Evolutionary conservation across 2,329 filamentous ascomycete genomes (phyloP).

Genomic region (Penicillium palitans): DNA sequence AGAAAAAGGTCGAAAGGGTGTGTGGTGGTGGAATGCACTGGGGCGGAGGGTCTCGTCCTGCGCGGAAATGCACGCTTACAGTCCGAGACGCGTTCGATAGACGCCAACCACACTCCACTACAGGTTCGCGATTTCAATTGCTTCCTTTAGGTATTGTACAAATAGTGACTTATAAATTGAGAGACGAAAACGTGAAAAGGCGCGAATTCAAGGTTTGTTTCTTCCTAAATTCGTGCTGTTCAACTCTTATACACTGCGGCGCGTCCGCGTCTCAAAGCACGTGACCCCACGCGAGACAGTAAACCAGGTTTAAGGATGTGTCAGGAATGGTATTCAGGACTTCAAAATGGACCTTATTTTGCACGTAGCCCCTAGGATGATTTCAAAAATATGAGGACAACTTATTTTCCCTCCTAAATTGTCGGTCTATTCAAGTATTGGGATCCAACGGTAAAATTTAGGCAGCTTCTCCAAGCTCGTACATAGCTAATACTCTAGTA

Average conservation of each 20-base stretch:
- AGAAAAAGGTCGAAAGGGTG: constrained; percentile 27
- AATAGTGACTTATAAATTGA: background rate
- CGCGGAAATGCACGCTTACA: constrained; percentile 45
- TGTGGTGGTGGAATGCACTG: constrained; percentile 39
- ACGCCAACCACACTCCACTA: constrained; percentile 39
- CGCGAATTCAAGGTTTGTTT: constrained; percentile 3
- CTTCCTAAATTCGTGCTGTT: background rate
- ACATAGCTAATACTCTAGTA: background rate
- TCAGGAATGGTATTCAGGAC: constrained; percentile 10
- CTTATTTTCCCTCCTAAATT: background rate
- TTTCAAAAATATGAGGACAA: background rate
- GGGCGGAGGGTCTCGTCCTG: constrained; percentile 38
- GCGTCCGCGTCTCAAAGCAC: constrained; percentile 13
- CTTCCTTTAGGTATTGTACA: background rate
- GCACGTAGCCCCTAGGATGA: background rate
- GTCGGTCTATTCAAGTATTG: background rate
- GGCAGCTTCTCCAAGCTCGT: background rate
- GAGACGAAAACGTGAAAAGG: background rate
- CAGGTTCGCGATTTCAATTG: constrained; percentile 16
- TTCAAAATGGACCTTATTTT: background rate
- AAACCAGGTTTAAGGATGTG: constrained; percentile 6
- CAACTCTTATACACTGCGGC: constrained; percentile 4
- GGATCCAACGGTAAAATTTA: background rate
- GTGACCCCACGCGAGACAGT: constrained; percentile 13
- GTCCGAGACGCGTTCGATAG: constrained; percentile 44